Percentiles rank a stretch among this genome's conserved stretches.
Conservation (phyloP, 352 stramenopile genomes). For the Phytophthora ramorum region DNA sequence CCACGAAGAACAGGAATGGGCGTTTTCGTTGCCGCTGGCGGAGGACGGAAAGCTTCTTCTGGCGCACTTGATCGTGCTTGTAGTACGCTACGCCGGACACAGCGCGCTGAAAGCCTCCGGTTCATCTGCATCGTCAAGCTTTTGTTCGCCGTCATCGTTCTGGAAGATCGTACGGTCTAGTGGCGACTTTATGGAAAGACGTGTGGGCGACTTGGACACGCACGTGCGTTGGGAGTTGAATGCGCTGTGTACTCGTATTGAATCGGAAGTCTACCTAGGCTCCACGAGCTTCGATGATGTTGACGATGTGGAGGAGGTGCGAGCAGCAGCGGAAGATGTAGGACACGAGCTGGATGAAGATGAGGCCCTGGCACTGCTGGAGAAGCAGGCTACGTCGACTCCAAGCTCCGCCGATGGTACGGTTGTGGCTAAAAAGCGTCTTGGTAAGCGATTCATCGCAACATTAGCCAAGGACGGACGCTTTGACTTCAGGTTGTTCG, state of each 20-base stretch:
- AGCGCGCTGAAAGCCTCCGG: slow-evolving; percentile 20
- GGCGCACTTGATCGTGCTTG: slow-evolving; percentile 65
- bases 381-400: slow-evolving; percentile 53
- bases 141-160: slow-evolving; percentile 60
- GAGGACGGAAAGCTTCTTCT: slow-evolving; percentile 66
- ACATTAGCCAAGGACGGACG: slow-evolving; percentile 75
- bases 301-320: slow-evolving; percentile 20
- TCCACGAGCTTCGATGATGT: slow-evolving; percentile 37
- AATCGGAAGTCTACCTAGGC: slow-evolving; percentile 60
- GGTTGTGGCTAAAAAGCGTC: slow-evolving; percentile 17
- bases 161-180: slow-evolving; percentile 69
- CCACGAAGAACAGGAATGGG: slow-evolving; percentile 51
- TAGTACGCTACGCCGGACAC: slow-evolving; percentile 59
- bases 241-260: slow-evolving; percentile 54
- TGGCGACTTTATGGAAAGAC: slow-evolving; percentile 51
- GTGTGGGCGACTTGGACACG: slow-evolving; percentile 72
- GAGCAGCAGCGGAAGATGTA: slow-evolving; percentile 12
- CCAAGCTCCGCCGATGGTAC: slow-evolving; percentile 16
- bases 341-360: slow-evolving; percentile 64
- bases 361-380: slow-evolving; percentile 61
- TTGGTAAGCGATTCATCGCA: slow-evolving; percentile 65
- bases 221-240: slow-evolving; percentile 68
- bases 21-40: slow-evolving; percentile 58
- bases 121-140: slow-evolving; percentile 10
- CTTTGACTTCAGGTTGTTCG: slow-evolving; percentile 64